Evolutionary conservation across 306 rosid species (phyloP), one percentile per base, ranked within the genome.

Genomic region (Nissolia schottii): DNA sequence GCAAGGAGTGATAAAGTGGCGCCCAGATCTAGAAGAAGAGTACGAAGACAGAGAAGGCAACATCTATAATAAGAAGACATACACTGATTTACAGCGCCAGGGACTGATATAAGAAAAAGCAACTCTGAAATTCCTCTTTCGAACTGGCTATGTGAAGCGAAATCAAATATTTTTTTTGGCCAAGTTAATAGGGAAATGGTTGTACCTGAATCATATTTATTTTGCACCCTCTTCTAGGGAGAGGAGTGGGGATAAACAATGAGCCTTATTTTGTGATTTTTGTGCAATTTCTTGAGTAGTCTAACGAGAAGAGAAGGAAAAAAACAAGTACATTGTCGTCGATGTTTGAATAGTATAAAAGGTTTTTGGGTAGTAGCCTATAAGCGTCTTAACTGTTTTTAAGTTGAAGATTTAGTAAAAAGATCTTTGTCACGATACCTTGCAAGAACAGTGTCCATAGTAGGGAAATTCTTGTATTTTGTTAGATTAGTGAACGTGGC

Each of bases 41-140:
- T 94, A 94, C n/a, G 98, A 94, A 83, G 98, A 94, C 79, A 91
- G 72, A 77, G 98, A 94, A 86, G 98, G 97, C 61, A 94, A 94
- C 81, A 94, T 94, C 77, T 94, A 94, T 84, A 94, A 94, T 20
- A 94, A 91, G 91, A 94, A 91, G 87, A 94, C 98, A 11, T 94
- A 84, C 53, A 73, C 96, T n/a, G 98, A 94, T 85, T 84, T 94
- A 48, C 98, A 94, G 81, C 92, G 96, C 71, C 98, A 94, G 86
- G 98, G 98, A 37, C 82, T 94, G 77, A 91, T 94, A 57, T 91
- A 56, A 85, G 79, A 55, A 65, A 45, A 29, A 51, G 61, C 64
- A 37, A 29, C 51, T 67, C 56, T n/a, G 40, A 48, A 34, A 78
- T 22, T 46, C 37, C 6, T 41, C 53, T 64, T 63, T 63, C 27